Evolutionary conservation across 1,139 yeast genomes (phyloP).

Genomic region (Taiozyma onychis): DNA sequence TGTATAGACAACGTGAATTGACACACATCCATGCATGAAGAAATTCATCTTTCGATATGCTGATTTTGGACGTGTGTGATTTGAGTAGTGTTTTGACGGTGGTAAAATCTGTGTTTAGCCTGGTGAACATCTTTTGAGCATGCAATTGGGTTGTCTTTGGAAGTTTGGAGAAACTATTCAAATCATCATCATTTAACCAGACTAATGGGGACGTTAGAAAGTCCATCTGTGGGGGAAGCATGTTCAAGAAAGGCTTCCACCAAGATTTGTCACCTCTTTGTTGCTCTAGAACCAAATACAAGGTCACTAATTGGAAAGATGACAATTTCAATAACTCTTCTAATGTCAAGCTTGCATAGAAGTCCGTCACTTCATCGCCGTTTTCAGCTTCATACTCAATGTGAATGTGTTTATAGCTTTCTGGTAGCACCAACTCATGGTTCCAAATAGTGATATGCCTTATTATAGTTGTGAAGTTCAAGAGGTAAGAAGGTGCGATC

Average conservation of each 20-base stretch:
- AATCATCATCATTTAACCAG: slow-evolving; percentile 35
- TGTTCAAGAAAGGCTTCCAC: slow-evolving; percentile 61
- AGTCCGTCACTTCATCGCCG: slow-evolving; percentile 25
- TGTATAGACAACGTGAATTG: slow-evolving; percentile 86
- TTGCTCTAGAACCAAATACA: slow-evolving; percentile 13
- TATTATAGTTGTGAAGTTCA: slow-evolving; percentile 55
- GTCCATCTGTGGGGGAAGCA: slow-evolving; percentile 48
- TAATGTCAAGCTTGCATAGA: slow-evolving; percentile 22
- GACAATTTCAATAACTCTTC: slow-evolving; percentile 22
- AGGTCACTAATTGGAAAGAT: slow-evolving; percentile 28
- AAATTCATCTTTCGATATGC: slow-evolving; percentile 27
- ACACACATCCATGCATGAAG: slow-evolving; percentile 81
- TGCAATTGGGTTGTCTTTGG: slow-evolving; percentile 36
- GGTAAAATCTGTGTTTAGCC: slow-evolving; percentile 37
- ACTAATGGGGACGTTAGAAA: slow-evolving; percentile 44
- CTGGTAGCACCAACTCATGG: slow-evolving; percentile 22
- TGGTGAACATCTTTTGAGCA: slow-evolving; percentile 31
- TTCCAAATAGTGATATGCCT: slow-evolving; percentile 35
- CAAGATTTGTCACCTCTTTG: slow-evolving; percentile 33
- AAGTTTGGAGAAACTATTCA: slow-evolving; percentile 30
- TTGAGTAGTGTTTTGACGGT: slow-evolving; percentile 24
- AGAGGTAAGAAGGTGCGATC: slow-evolving; percentile 52
- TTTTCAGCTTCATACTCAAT: slow-evolving; percentile 18
- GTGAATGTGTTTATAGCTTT: slow-evolving; percentile 16
- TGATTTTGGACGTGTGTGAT: neutral